Conservation (phyloP, 805 yeast genomes). For the Vanderwaltozyma tropicalis region DNA sequence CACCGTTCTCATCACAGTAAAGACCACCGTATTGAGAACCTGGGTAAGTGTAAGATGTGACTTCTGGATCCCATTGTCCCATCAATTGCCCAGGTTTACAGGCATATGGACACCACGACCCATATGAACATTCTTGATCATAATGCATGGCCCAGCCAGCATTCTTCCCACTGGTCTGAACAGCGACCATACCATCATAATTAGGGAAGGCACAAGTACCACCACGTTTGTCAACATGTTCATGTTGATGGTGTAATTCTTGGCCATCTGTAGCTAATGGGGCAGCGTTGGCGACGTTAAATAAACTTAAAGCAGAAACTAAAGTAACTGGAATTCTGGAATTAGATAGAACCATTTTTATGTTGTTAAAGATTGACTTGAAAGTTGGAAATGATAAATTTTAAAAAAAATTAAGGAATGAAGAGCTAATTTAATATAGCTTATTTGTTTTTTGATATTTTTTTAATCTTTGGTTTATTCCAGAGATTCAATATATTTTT, state of each 20-base stretch:
- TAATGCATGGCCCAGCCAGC: conserved; percentile 85
- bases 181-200: conserved; percentile 56
- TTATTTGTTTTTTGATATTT: no score
- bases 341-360: conserved; percentile 1
- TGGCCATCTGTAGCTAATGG: conserved; percentile 1
- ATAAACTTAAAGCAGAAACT: background rate
- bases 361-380: background rate
- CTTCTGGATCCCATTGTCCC: conserved; percentile 80
- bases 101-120: conserved; percentile 85
- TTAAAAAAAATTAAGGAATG: background rate
- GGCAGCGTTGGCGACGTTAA: background rate
- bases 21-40: conserved; percentile 76
- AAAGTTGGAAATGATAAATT: background rate
- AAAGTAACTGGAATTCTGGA: background rate
- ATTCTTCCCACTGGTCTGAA: conserved; percentile 46
- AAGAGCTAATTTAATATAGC: conserved; percentile 1
- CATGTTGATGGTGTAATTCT: background rate
- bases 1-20: conserved; percentile 63
- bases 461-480: no score
- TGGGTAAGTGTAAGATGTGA: conserved; percentile 67
- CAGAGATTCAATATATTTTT: no score
- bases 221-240: conserved; percentile 7
- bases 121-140: conserved; percentile 62
- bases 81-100: conserved; percentile 80
- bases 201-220: conserved; percentile 60